Evolutionary conservation across 768 basidiomycete species (phyloP).

Genomic region (Tulasnella sp.): DNA sequence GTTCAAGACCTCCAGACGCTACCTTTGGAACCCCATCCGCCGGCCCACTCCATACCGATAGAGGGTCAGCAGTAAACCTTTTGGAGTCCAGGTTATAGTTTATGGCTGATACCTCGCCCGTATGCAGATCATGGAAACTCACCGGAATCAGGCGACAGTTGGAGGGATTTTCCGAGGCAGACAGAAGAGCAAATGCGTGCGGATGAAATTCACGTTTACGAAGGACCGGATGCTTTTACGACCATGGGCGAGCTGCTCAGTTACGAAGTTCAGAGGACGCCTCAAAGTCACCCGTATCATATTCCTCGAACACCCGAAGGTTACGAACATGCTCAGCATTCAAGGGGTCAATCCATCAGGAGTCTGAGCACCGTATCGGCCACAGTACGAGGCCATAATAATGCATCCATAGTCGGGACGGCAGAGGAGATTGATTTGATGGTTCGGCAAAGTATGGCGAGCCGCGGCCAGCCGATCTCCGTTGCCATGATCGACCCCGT

Average conservation of each 20-base stretch:
- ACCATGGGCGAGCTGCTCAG: not conserved
- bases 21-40: not conserved
- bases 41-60: not conserved
- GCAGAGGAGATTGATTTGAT: not conserved
- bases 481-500: not conserved
- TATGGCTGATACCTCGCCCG: not conserved
- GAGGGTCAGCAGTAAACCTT: not conserved
- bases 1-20: not conserved
- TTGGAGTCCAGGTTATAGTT: not conserved
- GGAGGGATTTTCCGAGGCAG: not conserved
- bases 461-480: not conserved
- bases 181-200: not conserved
- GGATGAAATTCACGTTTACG: not conserved
- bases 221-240: not conserved
- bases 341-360: too few species aligned
- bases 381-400: not conserved
- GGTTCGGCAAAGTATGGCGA: not conserved
- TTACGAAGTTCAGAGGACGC: not conserved
- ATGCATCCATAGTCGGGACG: not conserved
- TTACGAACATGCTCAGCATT: too few species aligned
- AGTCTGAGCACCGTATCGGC: too few species aligned
- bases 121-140: not conserved
- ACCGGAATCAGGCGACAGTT: not conserved
- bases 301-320: too few species aligned
- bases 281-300: not conserved